Base-by-base conservation (phyloP, 2,329 filamentous ascomycete genomes). In the Lecanosticta acicola region DNA sequence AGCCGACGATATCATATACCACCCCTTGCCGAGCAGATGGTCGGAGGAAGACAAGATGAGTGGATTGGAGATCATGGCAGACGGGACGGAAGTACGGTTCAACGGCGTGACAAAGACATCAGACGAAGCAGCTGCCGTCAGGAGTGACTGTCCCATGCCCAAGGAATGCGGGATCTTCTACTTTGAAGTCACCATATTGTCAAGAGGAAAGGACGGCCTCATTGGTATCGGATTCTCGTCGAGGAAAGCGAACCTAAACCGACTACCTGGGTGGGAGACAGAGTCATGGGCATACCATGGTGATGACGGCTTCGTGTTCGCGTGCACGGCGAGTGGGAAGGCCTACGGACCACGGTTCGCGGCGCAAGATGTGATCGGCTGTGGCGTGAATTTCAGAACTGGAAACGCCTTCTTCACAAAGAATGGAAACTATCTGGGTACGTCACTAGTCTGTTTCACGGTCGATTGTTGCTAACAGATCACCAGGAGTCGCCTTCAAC, bases 161-260 rank as follows among this genome's bases (percentile, higher is more conserved):
- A 76, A 81, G 29, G 85, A 94, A 61, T 93, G 87, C 56, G 93
- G 93, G 1, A 84, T 98, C 49, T 98, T 95, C 67, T 98, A 98
- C 66, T 98, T 82, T 62, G 93, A 98, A 60, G 74, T 82, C 26
- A 79, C 78, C 7, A 77, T 87, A 39, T 65, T 83, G 41, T 78
- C 80, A 5, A 80, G 82, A 59, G 79, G 78, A 41, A 82, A 83
- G 61, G 83, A 86, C 58, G 59, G 71, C 32, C 61, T 71, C 55
- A 73, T 76, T 52, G 79, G 77, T 11, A 72, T 84, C 44, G 80
- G 80, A 4, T 82, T 84, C 60, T 79, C 77, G 1, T 75, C 73
- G 14, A 67, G 68, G 21, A 81, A 80, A 59, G 78, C 79, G 11
- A 75, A 73, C 2, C 65, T 83, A 26, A 79, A 78, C 53, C 69